Evolutionary conservation across 2,329 filamentous ascomycete genomes (phyloP).

Genomic region (Cladophialophora carrionii): DNA sequence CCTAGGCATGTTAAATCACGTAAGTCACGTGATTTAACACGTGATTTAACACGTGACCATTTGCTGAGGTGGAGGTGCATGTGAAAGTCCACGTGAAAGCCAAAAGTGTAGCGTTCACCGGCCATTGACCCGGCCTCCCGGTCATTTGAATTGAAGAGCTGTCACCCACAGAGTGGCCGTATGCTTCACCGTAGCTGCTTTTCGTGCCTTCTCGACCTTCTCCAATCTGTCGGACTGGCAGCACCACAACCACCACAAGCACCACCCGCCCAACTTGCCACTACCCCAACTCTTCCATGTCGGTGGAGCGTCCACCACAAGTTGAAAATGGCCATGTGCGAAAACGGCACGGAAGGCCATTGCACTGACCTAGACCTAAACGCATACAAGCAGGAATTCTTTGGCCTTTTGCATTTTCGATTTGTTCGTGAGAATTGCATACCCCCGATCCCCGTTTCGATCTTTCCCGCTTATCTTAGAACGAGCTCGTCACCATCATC

Average conservation of each 20-base stretch:
- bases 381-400: background rate
- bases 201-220: background rate
- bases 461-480: background rate
- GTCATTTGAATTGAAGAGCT: background rate
- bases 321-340: background rate
- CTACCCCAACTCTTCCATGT: conserved; percentile 4
- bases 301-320: background rate
- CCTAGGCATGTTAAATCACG: no score
- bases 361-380: background rate
- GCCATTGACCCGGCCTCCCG: background rate
- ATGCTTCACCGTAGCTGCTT: background rate
- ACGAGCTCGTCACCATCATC: background rate
- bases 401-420: background rate
- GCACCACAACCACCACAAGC: background rate
- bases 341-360: background rate
- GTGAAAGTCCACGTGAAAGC: no score
- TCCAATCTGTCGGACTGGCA: background rate
- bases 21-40: no score
- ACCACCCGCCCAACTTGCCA: no score
- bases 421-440: background rate
- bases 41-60: background rate
- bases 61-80: background rate
- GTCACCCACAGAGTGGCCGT: background rate
- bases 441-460: background rate
- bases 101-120: background rate